Conservation (phyloP, 768 basidiomycete species). For the Ephemerocybe angulata region DNA sequence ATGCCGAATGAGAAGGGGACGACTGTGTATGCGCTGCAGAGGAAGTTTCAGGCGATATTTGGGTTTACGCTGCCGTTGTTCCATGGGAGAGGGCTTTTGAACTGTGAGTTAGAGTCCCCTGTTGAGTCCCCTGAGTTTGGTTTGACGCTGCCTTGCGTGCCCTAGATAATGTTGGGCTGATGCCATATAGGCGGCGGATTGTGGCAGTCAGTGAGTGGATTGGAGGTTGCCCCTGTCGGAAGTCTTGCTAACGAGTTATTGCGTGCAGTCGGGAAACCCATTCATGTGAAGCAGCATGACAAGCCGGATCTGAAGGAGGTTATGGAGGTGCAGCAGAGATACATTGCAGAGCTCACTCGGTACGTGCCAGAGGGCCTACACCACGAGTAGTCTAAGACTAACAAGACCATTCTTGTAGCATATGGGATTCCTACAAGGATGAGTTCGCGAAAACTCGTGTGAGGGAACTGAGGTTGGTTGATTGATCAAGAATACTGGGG, state of each 20-base stretch:
- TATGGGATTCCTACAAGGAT: conserved; percentile 97
- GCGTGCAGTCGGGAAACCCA: conserved; percentile 78
- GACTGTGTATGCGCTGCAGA: conserved; percentile 79
- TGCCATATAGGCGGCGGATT: conserved; percentile 94
- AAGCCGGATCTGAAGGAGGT: conserved; percentile 83
- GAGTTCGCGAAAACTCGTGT: conserved; percentile 82
- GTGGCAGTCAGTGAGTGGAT: conserved; percentile 87
- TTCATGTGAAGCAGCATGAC: conserved; percentile 70
- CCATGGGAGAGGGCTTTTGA: conserved; percentile 91
- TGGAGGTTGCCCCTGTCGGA: not conserved
- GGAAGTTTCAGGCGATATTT: conserved; percentile 86
- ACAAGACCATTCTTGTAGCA: conserved; percentile 43
- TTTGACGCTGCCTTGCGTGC: not conserved
- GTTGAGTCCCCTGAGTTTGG: not conserved
- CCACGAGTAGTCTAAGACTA: not conserved
- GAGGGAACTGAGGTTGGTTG: conserved; percentile 51
- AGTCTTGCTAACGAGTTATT: not conserved
- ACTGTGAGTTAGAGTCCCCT: conserved; percentile 63
- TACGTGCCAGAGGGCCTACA: conserved; percentile 32
- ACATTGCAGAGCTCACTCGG: conserved; percentile 92
- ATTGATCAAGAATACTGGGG: not conserved
- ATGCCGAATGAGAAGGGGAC: conserved; percentile 96
- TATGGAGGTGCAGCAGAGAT: conserved; percentile 71
- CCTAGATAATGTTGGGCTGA: conserved; percentile 87
- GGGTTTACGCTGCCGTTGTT: conserved; percentile 98